Base-by-base conservation (phyloP, 176 grass and related monocot genomes). In the Ananas comosus region DNA sequence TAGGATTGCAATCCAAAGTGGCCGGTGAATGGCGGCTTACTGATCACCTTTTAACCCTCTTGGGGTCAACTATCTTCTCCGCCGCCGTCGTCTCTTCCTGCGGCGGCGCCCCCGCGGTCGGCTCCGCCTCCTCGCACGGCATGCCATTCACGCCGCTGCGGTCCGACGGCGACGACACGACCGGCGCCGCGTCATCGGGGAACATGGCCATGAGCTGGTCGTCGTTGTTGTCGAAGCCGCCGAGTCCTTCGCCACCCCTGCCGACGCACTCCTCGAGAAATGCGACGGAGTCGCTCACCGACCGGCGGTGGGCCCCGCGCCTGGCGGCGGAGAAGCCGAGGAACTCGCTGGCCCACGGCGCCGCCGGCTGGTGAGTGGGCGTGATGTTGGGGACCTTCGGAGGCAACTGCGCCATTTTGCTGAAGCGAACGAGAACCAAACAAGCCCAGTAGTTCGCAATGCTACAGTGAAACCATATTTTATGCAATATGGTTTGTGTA, bases 31-130 rank as follows among this genome's bases (percentile, higher is more conserved):
- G 13, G 23, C 42, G 2, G 51, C 48, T 67, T 48, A 70, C 28
- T 17, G 56, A 73, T 18, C 71, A 86, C 94, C 94, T 93, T 73
- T 99, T 99, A 51, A 99, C 90, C 69, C 90, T 82, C 80, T 88
- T 91, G 56, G 90, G 82, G 77, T 99, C 89, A 1, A 76, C 63
- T 63, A 73, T 49, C 69, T 64, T 51, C 73, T 83, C 85, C 9
- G 73, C 56, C 11, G 49, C 19, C 1, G 42, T 50, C 9, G 70
- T 65, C 19, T 72, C 78, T 28, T 69, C n/a, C n/a, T n/a, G n/a
- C n/a, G n/a, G n/a, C n/a, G 22, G 22, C 22, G 22, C 22, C 22
- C 22, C 53, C 19, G 58, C 57, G 51, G 28, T 73, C 65, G 17
- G 72, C 78, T 12, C 86, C 80, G n/a, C 71, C 74, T 47, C 71